A percentile compares a stretch with the other conserved stretches of the same genome.
Conservation (phyloP, 1,284 basidiomycete genomes). For the Anthracocystis walkeri region DNA sequence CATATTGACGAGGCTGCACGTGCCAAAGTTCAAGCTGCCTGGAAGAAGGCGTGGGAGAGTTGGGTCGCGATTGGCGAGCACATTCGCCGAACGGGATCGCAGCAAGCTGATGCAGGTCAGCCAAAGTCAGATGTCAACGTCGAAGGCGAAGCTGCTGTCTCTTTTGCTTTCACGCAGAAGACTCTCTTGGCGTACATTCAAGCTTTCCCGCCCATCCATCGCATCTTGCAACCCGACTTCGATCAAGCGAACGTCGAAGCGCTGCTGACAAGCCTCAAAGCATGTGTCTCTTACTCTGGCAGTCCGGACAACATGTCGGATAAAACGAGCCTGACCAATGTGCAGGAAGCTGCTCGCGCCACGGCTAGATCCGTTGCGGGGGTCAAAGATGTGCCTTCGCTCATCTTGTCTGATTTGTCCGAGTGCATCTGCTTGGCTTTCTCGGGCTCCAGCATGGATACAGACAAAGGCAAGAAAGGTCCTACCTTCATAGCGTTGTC, state of each 20-base stretch:
- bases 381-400: constrained; percentile 76
- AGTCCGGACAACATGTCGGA: constrained; percentile 90
- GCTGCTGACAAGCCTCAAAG: constrained; percentile 83
- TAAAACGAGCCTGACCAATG: constrained; percentile 82
- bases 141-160: constrained; percentile 6
- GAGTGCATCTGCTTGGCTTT: constrained; percentile 88
- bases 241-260: constrained; percentile 75
- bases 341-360: constrained; percentile 80
- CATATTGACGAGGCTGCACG: constrained; percentile 6
- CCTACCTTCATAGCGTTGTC: constrained; percentile 87
- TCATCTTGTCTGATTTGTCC: constrained; percentile 83
- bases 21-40: constrained; percentile 22
- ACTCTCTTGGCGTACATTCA: constrained; percentile 84
- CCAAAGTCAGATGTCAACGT: not conserved
- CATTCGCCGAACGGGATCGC: constrained; percentile 9
- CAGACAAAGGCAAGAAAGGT: constrained; percentile 69
- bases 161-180: constrained; percentile 82
- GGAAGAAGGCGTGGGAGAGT: constrained; percentile 32
- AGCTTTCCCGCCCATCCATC: constrained; percentile 73
- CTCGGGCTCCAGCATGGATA: constrained; percentile 31
- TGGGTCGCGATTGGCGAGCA: constrained; percentile 38
- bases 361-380: constrained; percentile 76
- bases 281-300: constrained; percentile 81
- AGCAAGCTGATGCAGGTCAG: not conserved
- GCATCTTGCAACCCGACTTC: constrained; percentile 52